Evolutionary conservation across 192 early-diverging fungal genomes (phyloP).

Genomic region (Backusella australiensis): DNA sequence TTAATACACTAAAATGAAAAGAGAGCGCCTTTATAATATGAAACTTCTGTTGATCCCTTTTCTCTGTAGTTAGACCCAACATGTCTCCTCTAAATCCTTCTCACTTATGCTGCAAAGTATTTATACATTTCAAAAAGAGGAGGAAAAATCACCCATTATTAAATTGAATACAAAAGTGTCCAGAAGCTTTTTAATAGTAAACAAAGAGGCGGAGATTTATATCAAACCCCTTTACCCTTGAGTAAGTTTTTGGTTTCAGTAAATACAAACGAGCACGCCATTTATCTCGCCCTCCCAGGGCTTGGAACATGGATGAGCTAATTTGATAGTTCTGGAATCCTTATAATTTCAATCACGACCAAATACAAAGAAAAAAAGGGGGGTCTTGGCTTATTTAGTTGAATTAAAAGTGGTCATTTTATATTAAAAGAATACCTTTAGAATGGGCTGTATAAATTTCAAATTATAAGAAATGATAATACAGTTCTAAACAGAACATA

Average conservation of each 20-base stretch:
- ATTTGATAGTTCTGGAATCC: background rate
- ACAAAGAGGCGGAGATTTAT: background rate
- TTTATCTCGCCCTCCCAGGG: background rate
- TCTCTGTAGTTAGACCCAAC: background rate
- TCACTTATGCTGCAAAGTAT: background rate
- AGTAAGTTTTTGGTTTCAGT: background rate
- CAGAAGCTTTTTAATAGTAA: too few relatives aligned
- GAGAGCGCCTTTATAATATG: background rate
- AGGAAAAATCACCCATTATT: too few relatives aligned
- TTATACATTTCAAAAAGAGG: too few relatives aligned
- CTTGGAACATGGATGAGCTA: background rate
- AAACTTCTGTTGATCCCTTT: background rate
- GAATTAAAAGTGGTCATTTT: background rate
- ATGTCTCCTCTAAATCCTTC: background rate
- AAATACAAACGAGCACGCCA: background rate
- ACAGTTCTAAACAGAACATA: background rate
- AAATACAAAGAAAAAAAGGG: background rate
- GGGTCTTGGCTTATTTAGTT: background rate
- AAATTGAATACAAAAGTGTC: too few relatives aligned
- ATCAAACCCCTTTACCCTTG: background rate
- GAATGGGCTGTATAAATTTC: background rate
- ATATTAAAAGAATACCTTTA: background rate
- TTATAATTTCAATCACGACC: background rate
- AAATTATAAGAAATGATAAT: slow-evolving; percentile 2
- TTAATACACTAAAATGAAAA: background rate